These are phyloP conservation scores for Barnettozyma sucrosica DNA, from an alignment of 805 yeast genomes.

Conservation along the genomic window DNA sequence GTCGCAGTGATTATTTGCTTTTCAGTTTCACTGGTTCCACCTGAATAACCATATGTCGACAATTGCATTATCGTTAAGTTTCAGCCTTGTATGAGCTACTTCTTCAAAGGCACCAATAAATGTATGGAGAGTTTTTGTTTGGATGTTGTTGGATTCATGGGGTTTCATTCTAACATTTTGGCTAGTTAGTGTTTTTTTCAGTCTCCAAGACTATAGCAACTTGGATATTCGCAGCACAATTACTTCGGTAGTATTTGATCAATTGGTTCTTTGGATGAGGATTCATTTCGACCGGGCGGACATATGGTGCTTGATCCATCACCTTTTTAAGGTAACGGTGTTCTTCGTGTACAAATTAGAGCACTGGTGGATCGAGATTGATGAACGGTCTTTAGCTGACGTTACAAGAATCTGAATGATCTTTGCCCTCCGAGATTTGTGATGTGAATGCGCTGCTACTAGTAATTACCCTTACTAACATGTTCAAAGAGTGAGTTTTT, in stretches of 20 bases:
- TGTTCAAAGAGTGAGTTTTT: neutral
- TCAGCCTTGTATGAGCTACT: slow-evolving; percentile 55
- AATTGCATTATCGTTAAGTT: slow-evolving; percentile 51
- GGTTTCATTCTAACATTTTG: neutral
- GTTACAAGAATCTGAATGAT: neutral
- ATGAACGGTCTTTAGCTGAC: slow-evolving; percentile 36
- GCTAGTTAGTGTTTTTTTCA: neutral
- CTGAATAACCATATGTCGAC: slow-evolving; percentile 49
- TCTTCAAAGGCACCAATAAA: neutral
- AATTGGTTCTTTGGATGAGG: slow-evolving; percentile 15
- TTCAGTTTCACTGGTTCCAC: slow-evolving; percentile 49
- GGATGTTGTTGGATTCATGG: neutral
- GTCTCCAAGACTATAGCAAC: neutral
- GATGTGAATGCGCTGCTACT: neutral
- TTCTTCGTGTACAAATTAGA: slow-evolving; percentile 45
- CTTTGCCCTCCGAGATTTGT: neutral
- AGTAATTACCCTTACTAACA: neutral
- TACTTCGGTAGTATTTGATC: neutral
- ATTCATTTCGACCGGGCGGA: slow-evolving; percentile 45
- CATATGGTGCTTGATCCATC: slow-evolving; percentile 32
- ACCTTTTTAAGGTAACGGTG: slow-evolving; percentile 40
- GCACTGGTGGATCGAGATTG: slow-evolving; percentile 42
- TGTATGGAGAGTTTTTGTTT: too few species aligned
- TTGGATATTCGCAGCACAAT: neutral
- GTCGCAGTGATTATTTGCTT: slow-evolving; percentile 17